Conservation (phyloP, 2,329 filamentous ascomycete species). For the Fusarium zealandicum region DNA sequence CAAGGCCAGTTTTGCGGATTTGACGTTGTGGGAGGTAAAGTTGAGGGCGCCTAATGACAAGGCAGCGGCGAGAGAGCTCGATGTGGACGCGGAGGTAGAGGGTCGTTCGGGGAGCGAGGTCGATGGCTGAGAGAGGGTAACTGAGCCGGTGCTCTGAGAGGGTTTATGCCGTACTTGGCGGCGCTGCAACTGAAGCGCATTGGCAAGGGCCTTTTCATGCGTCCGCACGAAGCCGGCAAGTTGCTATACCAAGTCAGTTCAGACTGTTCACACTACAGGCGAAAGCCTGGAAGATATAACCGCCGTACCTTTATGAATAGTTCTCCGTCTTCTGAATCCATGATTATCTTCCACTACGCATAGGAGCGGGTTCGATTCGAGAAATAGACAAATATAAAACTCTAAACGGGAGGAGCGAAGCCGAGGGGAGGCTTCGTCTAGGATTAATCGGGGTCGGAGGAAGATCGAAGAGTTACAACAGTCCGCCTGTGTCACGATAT, state of each 20-base stretch:
- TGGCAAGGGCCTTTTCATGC: constrained; percentile 96
- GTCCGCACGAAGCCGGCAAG: constrained; percentile 95
- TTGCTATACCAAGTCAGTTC: constrained; percentile 67
- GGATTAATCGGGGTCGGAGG: constrained; percentile 29
- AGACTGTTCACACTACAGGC: constrained; percentile 7
- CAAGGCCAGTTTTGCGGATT: constrained; percentile 88
- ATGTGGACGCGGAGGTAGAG: constrained; percentile 71
- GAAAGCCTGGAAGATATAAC: not conserved
- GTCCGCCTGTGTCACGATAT: constrained; percentile 36
- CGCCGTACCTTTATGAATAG: constrained; percentile 80
- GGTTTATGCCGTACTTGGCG: constrained; percentile 76
- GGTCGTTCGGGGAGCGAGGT: constrained; percentile 65
- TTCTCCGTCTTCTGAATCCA: constrained; percentile 91
- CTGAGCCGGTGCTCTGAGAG: constrained; percentile 69
- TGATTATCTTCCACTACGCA: constrained; percentile 58
- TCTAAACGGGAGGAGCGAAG: constrained; percentile 12
- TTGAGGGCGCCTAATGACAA: constrained; percentile 85
- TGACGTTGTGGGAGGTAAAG: constrained; percentile 84
- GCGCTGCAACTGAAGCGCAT: constrained; percentile 83
- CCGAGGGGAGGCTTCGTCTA: constrained; percentile 6
- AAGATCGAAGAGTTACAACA: constrained; percentile 21
- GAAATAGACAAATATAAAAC: constrained; percentile 2
- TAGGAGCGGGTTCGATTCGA: constrained; percentile 24
- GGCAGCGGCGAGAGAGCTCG: constrained; percentile 80
- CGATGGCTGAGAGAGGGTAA: constrained; percentile 62